Base-by-base conservation (phyloP, 202 grass and related monocot species). In the Setaria viridis region DNA sequence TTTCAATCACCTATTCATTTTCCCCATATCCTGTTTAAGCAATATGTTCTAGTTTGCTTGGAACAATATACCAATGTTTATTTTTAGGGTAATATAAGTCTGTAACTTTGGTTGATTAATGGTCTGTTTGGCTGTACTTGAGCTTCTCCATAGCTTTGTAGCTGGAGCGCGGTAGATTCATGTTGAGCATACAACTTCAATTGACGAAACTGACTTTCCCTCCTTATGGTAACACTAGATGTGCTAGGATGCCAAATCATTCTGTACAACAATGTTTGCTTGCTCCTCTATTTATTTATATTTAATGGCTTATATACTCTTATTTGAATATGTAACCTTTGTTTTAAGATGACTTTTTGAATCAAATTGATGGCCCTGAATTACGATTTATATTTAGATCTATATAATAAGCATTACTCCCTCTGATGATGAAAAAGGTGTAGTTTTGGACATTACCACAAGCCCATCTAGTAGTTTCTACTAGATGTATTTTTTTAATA, bases 1-100 rank as follows among this genome's bases (percentile, higher is more conserved):
- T 60, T 54, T 67, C 68, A 74, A 70, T 72, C 62, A 82, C 69
- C 70, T 75, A 66, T 77, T 20, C 16, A 73, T 50, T 60, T 54
- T 51, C 74, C 20, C 58, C 13, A 60, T 62, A 49, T 29, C 45
- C 10, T 46, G 45, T 57, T 76, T 93, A 41, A 67, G 67, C 75
- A 72, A 72, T 77, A 39, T 37, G 11, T 70, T 43, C 20, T 3
- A 13, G 45, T 57, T 82, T 81, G 60, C 39, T 72, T 82, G 67
- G 14, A 75, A 72, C 25, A 56, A 74, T 85, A 19, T 25, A 5
- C 34, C 15, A 33, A 25, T 47, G 11, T 62, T 29, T 82, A 16
- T 43, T 62, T 70, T 73, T 88, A 55, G 51, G 29, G 32, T 50
- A 49, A 58, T 43, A 56, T 42, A 30, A 84, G 25, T 37, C 21